Evolutionary conservation across 306 rosid species (phyloP), one percentile per base, ranked within the genome.

Genomic region (Boehmeria nivea): DNA sequence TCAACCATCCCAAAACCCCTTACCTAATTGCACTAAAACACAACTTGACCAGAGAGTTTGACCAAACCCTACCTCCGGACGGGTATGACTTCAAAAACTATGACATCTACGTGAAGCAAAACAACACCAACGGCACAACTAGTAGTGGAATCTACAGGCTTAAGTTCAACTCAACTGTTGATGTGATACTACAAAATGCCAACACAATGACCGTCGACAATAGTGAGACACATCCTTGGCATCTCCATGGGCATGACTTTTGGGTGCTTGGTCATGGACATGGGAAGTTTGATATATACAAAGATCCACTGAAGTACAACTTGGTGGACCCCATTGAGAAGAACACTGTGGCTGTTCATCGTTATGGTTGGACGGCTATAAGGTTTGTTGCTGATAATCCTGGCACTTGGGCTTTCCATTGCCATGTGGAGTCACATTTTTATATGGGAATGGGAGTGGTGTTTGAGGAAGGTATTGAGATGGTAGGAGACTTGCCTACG

Each of bases 381-480:
- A 86, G 98, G 63, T 90, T 90, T 43, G 49, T 63, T 52, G 67
- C 98, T 0, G 73, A 84, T 26, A 86, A 90, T 23, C 98, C 98
- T 1, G 98, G 98, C 0, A 88, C 70, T 10, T 84, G 98, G 98
- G 85, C 83, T 4, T 90, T 90, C 26, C 98, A 90, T 71, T 90
- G 98, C 72, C 98, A 84, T 37, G 80, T 90, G 14, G 98, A 86
- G 47, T 44, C 95, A 12, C 98, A 90, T 71, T 84, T 84, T 77
- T 82, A 50, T 12, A 78, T 87, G 94, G 98, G 95, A 0, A 90
- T 90, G 98, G 91, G 95, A 2, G 83, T 86, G 51, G 86, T 84
- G 22, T 90, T 90, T 26, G 94, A 73, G 69, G 90, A 84, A 70
- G 98, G 98, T 23, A 66, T 90, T 0, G 73, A 90, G 0, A 82